Conservation (phyloP, 495 filamentous ascomycete species). For the Halenospora varia region DNA sequence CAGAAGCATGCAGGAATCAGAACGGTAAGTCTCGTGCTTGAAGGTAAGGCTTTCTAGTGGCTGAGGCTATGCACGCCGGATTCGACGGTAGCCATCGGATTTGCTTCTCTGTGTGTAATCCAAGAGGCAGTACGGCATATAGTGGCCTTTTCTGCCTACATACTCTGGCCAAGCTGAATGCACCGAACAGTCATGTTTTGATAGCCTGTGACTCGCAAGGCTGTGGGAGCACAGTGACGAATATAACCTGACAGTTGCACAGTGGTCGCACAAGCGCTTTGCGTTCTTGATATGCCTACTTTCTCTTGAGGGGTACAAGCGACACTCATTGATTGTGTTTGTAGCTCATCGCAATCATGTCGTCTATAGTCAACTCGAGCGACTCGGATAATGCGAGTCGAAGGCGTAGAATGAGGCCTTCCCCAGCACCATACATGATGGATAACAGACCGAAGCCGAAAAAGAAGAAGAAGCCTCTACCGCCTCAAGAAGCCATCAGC, state of each 20-base stretch:
- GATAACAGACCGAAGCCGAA: constrained; percentile 12
- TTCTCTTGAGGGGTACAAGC: background rate
- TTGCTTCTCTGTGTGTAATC: background rate
- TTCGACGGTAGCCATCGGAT: background rate
- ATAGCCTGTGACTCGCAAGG: background rate
- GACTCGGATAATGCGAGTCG: constrained; percentile 4
- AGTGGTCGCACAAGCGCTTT: background rate
- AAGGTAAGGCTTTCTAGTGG: background rate
- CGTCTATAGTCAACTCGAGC: constrained; percentile 4
- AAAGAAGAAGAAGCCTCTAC: constrained; percentile 46
- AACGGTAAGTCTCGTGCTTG: background rate
- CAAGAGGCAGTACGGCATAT: background rate
- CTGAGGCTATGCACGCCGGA: background rate
- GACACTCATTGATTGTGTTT: constrained; percentile 3
- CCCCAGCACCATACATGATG: too few species aligned
- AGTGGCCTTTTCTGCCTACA: background rate
- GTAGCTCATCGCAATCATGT: constrained; percentile 2
- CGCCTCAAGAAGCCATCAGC: constrained; percentile 68
- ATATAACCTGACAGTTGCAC: constrained; percentile 6
- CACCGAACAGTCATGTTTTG: background rate
- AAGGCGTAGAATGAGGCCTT: background rate
- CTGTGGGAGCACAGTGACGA: background rate
- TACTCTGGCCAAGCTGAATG: constrained; percentile 1
- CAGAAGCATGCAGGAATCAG: background rate
- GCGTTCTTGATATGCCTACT: background rate